A percentile compares a stretch with the other conserved stretches of the same genome.
Evolutionary conservation across 148 eudicot species (phyloP).

Genomic region (Bassia scoparia): DNA sequence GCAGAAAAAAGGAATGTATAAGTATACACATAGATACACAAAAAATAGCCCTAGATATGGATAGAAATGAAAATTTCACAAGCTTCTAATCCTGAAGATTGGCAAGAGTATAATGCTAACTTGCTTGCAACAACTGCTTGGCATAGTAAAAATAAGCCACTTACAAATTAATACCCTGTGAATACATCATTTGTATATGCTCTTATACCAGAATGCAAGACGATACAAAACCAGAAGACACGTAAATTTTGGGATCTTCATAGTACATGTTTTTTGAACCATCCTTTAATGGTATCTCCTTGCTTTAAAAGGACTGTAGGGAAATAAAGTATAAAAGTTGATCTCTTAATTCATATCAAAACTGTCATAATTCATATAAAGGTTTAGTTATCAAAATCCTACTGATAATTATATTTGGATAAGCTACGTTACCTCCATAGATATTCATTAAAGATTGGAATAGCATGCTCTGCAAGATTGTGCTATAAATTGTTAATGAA

Average conservation of each 20-base stretch:
- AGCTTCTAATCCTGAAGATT: background rate
- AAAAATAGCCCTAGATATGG: background rate
- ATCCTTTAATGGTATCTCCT: too few species aligned
- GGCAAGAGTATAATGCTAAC: background rate
- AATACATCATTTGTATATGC: background rate
- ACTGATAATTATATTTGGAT: too few species aligned
- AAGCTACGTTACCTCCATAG: too few species aligned
- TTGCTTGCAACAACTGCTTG: background rate
- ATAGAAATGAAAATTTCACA: background rate
- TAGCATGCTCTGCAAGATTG: background rate
- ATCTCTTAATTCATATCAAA: too few species aligned
- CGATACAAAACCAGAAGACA: too few species aligned
- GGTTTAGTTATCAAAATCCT: background rate
- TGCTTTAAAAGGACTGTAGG: too few species aligned
- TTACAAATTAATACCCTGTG: background rate
- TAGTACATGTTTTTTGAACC: too few species aligned
- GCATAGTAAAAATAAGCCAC: background rate
- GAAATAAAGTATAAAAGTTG: background rate
- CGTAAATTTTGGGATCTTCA: too few species aligned
- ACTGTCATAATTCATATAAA: background rate
- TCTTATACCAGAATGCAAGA: background rate
- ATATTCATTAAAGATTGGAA: background rate
- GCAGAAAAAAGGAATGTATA: conserved; percentile 27
- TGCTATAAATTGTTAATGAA: background rate
- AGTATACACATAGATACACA: conserved; percentile 4